These are phyloP conservation scores for Mortierella sp. DNA, from an alignment of 371 early-diverging fungal species.

Conservation along the genomic window DNA sequence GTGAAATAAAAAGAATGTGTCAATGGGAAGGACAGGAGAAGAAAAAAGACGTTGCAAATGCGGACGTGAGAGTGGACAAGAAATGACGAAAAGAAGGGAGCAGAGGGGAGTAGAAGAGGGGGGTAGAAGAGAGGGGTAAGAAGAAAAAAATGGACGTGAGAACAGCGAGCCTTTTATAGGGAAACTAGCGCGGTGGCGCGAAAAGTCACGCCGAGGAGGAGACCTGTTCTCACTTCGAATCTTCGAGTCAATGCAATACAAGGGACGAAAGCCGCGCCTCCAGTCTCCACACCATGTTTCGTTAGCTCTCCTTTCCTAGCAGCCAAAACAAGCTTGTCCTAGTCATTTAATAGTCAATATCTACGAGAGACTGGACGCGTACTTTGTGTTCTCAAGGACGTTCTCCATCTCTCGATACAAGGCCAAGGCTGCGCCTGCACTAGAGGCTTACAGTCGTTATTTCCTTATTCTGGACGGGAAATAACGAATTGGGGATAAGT, in stretches of 20 bases:
- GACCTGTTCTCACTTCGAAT: not conserved
- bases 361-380: not conserved
- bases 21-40: not conserved
- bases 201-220: not conserved
- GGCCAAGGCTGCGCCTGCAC: slow-evolving; percentile 1
- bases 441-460: not conserved
- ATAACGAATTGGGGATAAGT: not conserved
- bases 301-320: not conserved
- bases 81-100: too few relatives aligned
- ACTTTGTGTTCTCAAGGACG: not conserved
- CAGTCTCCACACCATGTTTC: not conserved
- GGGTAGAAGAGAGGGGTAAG: not conserved
- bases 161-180: slow-evolving; percentile 1
- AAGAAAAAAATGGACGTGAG: not conserved
- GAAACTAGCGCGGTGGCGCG: not conserved
- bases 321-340: not conserved
- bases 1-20: not conserved
- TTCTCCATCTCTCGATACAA: not conserved
- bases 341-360: not conserved
- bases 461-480: not conserved
- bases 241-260: not conserved
- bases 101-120: not conserved
- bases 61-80: too few relatives aligned
- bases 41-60: not conserved
- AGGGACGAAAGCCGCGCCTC: slow-evolving; percentile 8